Evolutionary conservation across 2,329 filamentous ascomycete genomes (phyloP).

Genomic region (Podosphaera leucotricha): DNA sequence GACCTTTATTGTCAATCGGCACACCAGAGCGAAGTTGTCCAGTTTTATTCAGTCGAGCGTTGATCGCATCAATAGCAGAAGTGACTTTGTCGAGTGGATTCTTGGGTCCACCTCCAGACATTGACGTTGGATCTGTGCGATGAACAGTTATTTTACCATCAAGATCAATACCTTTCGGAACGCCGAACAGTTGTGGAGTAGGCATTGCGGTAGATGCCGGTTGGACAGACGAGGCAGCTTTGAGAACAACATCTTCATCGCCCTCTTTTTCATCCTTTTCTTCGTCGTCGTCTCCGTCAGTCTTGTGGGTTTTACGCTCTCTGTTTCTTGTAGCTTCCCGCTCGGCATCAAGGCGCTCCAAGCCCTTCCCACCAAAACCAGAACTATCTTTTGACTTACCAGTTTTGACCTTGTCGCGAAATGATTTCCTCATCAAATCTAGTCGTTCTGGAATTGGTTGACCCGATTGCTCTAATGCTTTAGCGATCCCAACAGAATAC

Average conservation of each 20-base stretch:
- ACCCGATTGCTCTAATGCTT: constrained; percentile 65
- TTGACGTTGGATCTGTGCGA: constrained; percentile 34
- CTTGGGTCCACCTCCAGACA: constrained; percentile 20
- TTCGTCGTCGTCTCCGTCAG: constrained; percentile 64
- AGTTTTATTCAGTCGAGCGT: constrained; percentile 68
- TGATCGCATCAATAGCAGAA: constrained; percentile 78
- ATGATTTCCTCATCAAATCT: constrained; percentile 42
- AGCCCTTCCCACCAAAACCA: constrained; percentile 84
- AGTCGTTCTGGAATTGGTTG: constrained; percentile 54
- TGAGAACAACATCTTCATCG: constrained; percentile 46
- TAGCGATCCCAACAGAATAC: constrained; percentile 72
- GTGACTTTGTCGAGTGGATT: constrained; percentile 67
- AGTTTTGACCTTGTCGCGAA: constrained; percentile 74
- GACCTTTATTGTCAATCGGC: constrained; percentile 94
- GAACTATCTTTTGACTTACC: constrained; percentile 76
- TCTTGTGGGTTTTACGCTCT: constrained; percentile 75
- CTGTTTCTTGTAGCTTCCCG: constrained; percentile 68
- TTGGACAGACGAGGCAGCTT: constrained; percentile 40
- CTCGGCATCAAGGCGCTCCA: constrained; percentile 78
- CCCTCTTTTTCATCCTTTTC: constrained; percentile 46
- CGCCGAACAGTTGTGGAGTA: constrained; percentile 18
- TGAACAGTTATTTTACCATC: constrained; percentile 51
- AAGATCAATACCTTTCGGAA: constrained; percentile 33
- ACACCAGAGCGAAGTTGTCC: constrained; percentile 79
- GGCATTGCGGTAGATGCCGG: constrained; percentile 24